These are phyloP conservation scores for Aegilops longissima DNA, from an alignment of 176 grass and related monocot species.

Conservation along the genomic window DNA sequence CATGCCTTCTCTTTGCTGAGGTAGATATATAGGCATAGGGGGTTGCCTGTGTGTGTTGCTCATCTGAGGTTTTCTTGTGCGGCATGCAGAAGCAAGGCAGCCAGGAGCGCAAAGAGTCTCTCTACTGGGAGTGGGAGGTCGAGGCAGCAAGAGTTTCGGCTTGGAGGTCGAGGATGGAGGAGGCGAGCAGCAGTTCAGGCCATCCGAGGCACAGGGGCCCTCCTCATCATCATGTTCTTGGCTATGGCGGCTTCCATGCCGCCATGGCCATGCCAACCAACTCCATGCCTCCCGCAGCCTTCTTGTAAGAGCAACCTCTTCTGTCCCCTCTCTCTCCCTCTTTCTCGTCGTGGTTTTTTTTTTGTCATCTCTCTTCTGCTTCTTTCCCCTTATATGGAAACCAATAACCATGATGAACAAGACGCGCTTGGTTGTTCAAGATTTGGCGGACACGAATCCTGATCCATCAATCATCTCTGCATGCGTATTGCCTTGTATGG, in stretches of 20 bases:
- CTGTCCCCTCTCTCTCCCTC: not conserved
- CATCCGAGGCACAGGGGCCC: conserved; percentile 37
- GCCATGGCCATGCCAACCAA: conserved; percentile 34
- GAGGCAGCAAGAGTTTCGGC: not conserved
- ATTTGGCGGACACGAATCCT: not conserved
- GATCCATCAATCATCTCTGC: not conserved
- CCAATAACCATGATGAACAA: not conserved
- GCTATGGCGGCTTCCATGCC: conserved; percentile 45
- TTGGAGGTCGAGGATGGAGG: conserved; percentile 34
- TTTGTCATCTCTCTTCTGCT: not conserved
- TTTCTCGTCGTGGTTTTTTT: not conserved
- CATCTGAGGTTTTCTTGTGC: not conserved
- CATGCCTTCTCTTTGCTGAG: not conserved
- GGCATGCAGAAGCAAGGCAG: conserved; percentile 10
- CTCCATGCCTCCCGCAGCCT: conserved; percentile 39
- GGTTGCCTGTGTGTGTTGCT: not conserved
- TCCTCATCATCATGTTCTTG: conserved; percentile 31
- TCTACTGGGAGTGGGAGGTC: too few relatives aligned
- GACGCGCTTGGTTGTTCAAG: not conserved
- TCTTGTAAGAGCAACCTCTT: conserved; percentile 36
- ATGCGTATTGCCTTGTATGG: not conserved
- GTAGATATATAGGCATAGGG: not conserved
- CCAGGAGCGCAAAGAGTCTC: not conserved
- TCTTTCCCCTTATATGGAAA: not conserved
- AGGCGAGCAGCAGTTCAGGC: conserved; percentile 38